phyloP scores from a whole-genome alignment of 805 yeast genomes.

The Starmerella bombicola region DNA sequence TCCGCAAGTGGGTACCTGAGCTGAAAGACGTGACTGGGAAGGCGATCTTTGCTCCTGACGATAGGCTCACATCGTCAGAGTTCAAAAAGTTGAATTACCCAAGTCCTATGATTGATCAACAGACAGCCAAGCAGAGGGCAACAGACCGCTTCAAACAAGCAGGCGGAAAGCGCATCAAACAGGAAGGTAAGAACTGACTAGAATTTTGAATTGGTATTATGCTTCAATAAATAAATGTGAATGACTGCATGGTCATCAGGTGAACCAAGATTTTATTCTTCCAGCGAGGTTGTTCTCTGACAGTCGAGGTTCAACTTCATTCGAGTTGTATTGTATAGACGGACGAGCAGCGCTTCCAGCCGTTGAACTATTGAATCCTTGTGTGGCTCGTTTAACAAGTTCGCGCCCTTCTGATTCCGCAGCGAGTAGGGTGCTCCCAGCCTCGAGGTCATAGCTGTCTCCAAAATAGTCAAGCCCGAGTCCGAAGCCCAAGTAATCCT shows the following conservation, averaged over 20 bases:
- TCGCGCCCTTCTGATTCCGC: conserved; percentile 29
- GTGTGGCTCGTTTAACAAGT: conserved; percentile 26
- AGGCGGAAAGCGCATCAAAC: neutral
- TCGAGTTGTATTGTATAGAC: neutral
- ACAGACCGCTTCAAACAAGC: conserved; percentile 13
- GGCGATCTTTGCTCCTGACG: conserved; percentile 31
- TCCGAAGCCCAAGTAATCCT: conserved; percentile 33
- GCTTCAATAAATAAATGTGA: neutral
- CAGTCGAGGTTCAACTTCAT: neutral
- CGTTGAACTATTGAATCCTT: conserved; percentile 12
- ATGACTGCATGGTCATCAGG: neutral
- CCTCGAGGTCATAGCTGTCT: conserved; percentile 20
- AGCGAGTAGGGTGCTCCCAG: conserved; percentile 2
- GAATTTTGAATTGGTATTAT: too few relatives aligned
- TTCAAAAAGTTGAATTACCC: conserved; percentile 18
- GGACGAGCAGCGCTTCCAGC: neutral
- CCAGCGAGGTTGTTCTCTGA: neutral
- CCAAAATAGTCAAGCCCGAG: conserved; percentile 30
- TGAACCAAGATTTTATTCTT: neutral
- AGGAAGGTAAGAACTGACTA: neutral
- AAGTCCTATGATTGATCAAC: conserved; percentile 11
- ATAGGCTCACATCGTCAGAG: conserved; percentile 12
- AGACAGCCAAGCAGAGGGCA: conserved; percentile 11
- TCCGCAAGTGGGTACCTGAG: conserved; percentile 42
- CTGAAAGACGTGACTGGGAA: conserved; percentile 27